These are phyloP conservation scores for Talaromyces atroroseus DNA, from an alignment of 2,329 filamentous ascomycete species.

Conservation along the genomic window DNA sequence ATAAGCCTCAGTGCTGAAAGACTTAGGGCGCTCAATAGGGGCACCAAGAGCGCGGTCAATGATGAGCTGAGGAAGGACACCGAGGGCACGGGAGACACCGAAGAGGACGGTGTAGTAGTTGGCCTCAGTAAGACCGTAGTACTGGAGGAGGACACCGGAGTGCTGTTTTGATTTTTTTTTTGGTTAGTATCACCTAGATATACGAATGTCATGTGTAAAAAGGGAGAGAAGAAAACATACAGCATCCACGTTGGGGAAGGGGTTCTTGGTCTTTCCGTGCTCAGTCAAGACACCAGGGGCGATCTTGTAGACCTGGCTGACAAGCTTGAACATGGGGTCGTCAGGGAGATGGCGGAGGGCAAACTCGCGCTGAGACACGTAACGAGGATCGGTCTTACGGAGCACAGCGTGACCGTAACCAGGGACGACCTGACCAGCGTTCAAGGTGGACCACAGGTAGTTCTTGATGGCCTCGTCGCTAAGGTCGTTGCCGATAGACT, in stretches of 20 bases:
- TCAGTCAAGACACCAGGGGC: conserved; percentile 94
- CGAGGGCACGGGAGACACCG: conserved; percentile 94
- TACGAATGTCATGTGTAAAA: not conserved
- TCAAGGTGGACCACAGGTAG: conserved; percentile 98
- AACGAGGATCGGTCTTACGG: conserved; percentile 98
- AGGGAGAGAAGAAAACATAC: conserved; percentile 31
- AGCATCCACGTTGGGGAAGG: conserved; percentile 96
- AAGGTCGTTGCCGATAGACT: conserved; percentile 83
- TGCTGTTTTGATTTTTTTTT: conserved; percentile 46
- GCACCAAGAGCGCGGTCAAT: conserved; percentile 96
- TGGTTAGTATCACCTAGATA: conserved; percentile 13
- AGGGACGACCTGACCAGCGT: conserved; percentile 90
- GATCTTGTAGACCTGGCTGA: conserved; percentile 99
- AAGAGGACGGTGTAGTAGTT: conserved; percentile 99
- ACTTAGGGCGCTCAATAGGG: conserved; percentile 98
- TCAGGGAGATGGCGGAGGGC: conserved; percentile 88
- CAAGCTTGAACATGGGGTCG: conserved; percentile 99
- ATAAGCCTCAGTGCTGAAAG: conserved; percentile 95
- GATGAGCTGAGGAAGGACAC: conserved; percentile 98
- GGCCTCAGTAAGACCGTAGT: conserved; percentile 98
- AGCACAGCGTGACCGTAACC: conserved; percentile 98
- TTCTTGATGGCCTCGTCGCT: conserved; percentile 95
- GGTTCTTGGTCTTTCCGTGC: conserved; percentile 99
- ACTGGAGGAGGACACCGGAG: conserved; percentile 97
- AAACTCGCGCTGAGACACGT: conserved; percentile 96